These are phyloP conservation scores for Phyllosticta citribraziliensis DNA, from an alignment of 2,329 filamentous ascomycete genomes.

Conservation along the genomic window DNA sequence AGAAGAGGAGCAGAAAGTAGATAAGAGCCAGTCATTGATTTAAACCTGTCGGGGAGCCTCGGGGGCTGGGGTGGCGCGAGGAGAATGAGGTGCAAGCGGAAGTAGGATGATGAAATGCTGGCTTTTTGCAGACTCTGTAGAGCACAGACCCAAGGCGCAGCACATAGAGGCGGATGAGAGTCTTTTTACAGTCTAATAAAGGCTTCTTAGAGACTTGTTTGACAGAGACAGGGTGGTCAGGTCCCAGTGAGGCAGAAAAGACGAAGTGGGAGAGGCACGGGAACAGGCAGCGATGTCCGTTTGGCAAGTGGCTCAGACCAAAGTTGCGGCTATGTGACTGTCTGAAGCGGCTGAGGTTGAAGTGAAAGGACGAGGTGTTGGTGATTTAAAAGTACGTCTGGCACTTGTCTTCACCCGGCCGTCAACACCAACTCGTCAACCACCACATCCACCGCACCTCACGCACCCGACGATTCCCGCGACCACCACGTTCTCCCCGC, in stretches of 20 bases:
- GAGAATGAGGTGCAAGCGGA: too few relatives aligned
- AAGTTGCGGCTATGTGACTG: neutral
- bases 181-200: too few relatives aligned
- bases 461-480: neutral
- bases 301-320: neutral
- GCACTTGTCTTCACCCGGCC: neutral
- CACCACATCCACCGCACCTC: too few relatives aligned
- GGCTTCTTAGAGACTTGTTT: neutral
- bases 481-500: neutral
- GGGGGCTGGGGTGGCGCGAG: too few relatives aligned
- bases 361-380: neutral
- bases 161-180: too few relatives aligned
- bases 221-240: neutral
- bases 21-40: neutral
- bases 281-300: neutral
- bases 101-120: too few relatives aligned
- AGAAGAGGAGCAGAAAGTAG: neutral
- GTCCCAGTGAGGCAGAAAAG: neutral
- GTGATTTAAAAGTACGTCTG: neutral
- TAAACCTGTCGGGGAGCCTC: neutral
- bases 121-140: too few relatives aligned
- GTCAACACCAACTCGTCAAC: neutral
- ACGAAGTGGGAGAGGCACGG: neutral
- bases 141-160: too few relatives aligned
- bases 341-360: neutral